Base-by-base conservation (phyloP, 257 asterid genomes). In the Solanum etuberosum region DNA sequence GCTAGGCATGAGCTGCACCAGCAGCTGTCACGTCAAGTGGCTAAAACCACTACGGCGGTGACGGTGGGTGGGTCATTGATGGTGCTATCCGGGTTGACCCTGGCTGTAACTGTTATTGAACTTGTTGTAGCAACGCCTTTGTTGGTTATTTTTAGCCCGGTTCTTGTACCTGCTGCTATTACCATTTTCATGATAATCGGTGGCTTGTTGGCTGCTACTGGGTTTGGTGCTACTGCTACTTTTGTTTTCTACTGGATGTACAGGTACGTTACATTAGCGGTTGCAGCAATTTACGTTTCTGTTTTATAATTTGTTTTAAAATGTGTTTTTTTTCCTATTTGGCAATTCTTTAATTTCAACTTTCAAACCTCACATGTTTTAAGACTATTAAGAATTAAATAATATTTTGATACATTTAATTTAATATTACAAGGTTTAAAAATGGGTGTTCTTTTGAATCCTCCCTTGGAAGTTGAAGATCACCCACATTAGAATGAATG, bases 181-280 rank as follows among this genome's bases (percentile, higher is more conserved):
- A 91, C 97, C 23, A 5, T 91, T 14, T 92, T 93, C 90, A 27
- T 93, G 67, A 95, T 96, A 61, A 6, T 88, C 1, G 98, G 94
- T 5, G 99, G 99, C 0, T 90, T 96, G 83, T 85, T 94, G 16
- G 86, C 94, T 4, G 90, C 98, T 4, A 96, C 94, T 0, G 98
- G 95, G 0, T 91, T 95, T 35, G 98, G 98, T 8, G 97, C 96
- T 7, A 90, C 92, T 7, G 97, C 98, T 10, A 92, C 96, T 92
- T 96, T 96, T 88, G 90, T 96, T 34, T 91, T 96, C 87, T 95
- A 94, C 92, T 96, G 99, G 99, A 95, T 95, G 98, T 96, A 94
- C 43, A 88, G 93, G 65, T 57, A 20, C 65, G 5, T 42, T 38
- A 34, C 37, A 34, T 34, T 34, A 0, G 4, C 37, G 0, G 5